Base-by-base conservation (phyloP, 1,284 basidiomycete species). In the Meira nashicola region DNA sequence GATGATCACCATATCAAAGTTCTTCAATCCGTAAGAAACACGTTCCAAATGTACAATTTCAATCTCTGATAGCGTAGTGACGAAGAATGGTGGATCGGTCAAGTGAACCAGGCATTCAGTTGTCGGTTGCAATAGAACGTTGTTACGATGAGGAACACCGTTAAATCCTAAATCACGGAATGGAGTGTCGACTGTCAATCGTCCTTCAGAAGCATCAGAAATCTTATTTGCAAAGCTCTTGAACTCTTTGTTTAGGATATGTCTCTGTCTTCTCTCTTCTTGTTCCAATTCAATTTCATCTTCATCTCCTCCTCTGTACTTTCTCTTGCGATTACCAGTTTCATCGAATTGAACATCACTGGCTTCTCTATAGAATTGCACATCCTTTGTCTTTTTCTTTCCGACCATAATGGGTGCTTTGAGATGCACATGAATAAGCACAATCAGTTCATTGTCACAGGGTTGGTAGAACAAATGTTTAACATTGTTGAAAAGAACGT, bases 281-380 rank as follows among this genome's bases (percentile, higher is more conserved):
- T 97, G 94, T 78, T 98, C 95, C 80, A 95, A 88, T 82, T 98
- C 94, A 65, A 98, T 93, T 81, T 98, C 95, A 78, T 99, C 95
- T 79, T 98, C 95, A 76, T 98, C 95, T 43, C 94, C 94, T 74
- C 95, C 96, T 57, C 93, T 86, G 67, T 94, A 90, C 80, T 95
- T 93, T 62, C 95, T 86, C 80, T 97, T 98, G 68, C 92, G 86
- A 77, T 97, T 97, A n/a, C 94, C 94, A 0, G 93, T 96, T 80
- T 98, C 95, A 76, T 98, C 95, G 75, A 97, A 98, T 68, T 94
- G 90, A 39, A 94, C 92, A 74, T 99, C 95, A 0, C 91, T 90
- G 1, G 93, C 95, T 81, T 99, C 95, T 23, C 95, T 89, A 82
- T 90, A 95, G 80, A 98, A 97, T 85, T 98, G 95, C 9, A 98